Percentiles rank a stretch among this genome's conserved stretches.
phyloP scores from a whole-genome alignment of 1,139 yeast species.

The Yamadazyma buinensis region DNA sequence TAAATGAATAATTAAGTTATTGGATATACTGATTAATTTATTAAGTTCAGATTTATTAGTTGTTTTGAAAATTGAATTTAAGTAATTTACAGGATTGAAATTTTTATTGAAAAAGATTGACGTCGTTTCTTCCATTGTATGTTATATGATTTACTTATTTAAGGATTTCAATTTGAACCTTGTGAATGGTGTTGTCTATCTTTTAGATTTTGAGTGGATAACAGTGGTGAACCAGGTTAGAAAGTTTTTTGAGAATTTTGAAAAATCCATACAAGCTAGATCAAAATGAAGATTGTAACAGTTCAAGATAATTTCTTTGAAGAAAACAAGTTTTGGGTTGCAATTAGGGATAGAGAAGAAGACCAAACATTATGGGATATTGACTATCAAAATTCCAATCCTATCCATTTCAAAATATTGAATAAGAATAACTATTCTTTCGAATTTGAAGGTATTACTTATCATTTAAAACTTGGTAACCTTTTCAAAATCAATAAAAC shows the following conservation, averaged over 20 bases:
- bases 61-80: constrained; percentile 33
- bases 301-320: constrained; percentile 44
- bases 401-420: background rate
- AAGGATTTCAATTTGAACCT: too few relatives aligned
- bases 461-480: constrained; percentile 8
- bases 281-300: constrained; percentile 21
- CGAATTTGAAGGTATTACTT: constrained; percentile 3
- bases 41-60: constrained; percentile 24
- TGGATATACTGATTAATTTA: constrained; percentile 26
- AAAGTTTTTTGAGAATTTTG: too few relatives aligned
- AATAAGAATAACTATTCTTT: constrained; percentile 3
- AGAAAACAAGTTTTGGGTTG: constrained; percentile 40
- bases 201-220: too few relatives aligned
- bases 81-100: constrained; percentile 34
- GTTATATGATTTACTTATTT: too few relatives aligned
- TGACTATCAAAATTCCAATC: constrained; percentile 1
- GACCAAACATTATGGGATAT: constrained; percentile 16
- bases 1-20: constrained; percentile 49
- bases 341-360: constrained; percentile 27
- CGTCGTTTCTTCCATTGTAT: constrained; percentile 10
- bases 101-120: constrained; percentile 42
- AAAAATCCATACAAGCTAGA: too few relatives aligned
- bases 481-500: constrained; percentile 6
- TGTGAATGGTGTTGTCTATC: too few relatives aligned
- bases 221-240: background rate